Conservation (phyloP, 192 early-diverging fungal species). For the Coemansia sp. region DNA sequence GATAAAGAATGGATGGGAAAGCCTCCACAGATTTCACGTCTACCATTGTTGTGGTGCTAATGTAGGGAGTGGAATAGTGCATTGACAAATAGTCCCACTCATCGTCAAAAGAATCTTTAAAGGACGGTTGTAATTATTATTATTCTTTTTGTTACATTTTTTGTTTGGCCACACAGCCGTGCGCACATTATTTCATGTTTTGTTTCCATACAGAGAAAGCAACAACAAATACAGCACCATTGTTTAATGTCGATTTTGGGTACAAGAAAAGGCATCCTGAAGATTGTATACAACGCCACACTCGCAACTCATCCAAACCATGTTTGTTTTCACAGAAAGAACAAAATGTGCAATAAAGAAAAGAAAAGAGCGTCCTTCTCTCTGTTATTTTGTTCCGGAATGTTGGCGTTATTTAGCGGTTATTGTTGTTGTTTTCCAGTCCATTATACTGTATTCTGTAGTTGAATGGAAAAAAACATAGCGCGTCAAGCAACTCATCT, state of each 20-base stretch:
- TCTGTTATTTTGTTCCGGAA: not conserved
- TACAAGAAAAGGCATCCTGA: not conserved
- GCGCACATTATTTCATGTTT: not conserved
- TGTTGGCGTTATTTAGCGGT: not conserved
- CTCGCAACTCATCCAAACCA: not conserved
- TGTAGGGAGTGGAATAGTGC: conserved; percentile 16
- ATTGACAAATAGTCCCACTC: not conserved
- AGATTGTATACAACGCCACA: not conserved
- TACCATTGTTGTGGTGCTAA: conserved; percentile 1
- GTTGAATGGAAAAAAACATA: conserved; percentile 2
- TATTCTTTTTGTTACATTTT: not conserved
- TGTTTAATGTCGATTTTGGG: not conserved
- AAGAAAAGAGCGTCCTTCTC: not conserved
- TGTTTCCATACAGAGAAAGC: not conserved
- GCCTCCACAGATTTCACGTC: not conserved
- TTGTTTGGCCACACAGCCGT: not conserved
- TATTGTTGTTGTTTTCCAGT: not conserved
- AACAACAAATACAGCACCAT: not conserved
- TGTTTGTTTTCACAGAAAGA: no score
- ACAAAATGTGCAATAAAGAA: not conserved
- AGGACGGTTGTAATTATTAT: not conserved
- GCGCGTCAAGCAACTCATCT: not conserved
- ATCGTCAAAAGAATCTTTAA: not conserved
- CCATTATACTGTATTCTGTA: not conserved
- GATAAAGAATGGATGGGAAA: not conserved